These are phyloP conservation scores for Cylindrotheca fusiformis DNA, from an alignment of 108 stramenopile species.

Conservation along the genomic window DNA sequence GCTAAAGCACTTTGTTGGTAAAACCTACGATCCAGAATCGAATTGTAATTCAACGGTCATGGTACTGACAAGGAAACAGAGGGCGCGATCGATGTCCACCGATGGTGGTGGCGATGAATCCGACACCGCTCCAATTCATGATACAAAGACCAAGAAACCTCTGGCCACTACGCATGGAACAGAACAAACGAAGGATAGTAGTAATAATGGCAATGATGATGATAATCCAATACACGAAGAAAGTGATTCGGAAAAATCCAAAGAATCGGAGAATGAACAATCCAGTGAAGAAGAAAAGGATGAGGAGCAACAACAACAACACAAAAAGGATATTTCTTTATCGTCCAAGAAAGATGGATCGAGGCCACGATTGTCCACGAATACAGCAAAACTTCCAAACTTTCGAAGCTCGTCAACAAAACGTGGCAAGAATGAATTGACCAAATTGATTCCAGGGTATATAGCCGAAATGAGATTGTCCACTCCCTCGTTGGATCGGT, in stretches of 20 bases:
- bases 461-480: constrained; percentile 66
- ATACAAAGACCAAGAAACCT: too few species aligned
- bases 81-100: neutral
- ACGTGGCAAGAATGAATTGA: constrained; percentile 56
- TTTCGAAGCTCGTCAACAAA: too few species aligned
- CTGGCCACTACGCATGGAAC: too few species aligned
- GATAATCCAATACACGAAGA: neutral
- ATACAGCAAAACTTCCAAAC: too few species aligned
- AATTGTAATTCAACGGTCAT: too few species aligned
- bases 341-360: neutral
- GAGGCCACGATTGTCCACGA: too few species aligned
- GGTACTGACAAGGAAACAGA: constrained; percentile 1
- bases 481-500: constrained; percentile 40
- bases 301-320: neutral
- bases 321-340: neutral
- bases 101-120: too few species aligned
- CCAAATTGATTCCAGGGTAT: constrained; percentile 79
- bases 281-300: neutral
- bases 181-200: too few species aligned
- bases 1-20: too few species aligned
- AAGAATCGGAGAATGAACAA: neutral
- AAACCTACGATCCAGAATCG: too few species aligned
- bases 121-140: too few species aligned
- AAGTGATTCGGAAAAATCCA: neutral
- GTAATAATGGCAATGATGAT: too few species aligned